phyloP scores from a whole-genome alignment of 352 stramenopile genomes.

The Globisporangium polare region DNA sequence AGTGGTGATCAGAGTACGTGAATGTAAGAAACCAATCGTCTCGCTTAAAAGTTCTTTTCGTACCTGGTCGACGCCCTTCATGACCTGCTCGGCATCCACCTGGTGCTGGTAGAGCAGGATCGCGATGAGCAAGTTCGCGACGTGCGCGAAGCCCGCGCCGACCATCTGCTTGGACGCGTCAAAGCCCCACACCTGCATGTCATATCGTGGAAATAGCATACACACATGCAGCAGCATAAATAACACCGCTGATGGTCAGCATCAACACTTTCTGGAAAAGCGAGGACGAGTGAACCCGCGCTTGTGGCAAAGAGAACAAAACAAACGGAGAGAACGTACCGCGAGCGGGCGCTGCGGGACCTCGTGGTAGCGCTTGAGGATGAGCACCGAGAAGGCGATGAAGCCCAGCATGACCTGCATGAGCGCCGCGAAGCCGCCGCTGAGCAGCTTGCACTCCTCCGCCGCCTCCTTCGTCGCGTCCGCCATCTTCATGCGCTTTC shows the following conservation, averaged over 20 bases:
- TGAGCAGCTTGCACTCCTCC: slow-evolving; percentile 81
- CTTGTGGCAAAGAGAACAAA: not conserved
- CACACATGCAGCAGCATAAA: slow-evolving; percentile 4
- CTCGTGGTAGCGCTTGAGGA: slow-evolving; percentile 71
- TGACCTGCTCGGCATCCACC: slow-evolving; percentile 14
- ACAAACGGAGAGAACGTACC: slow-evolving; percentile 21
- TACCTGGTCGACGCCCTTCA: slow-evolving; percentile 53
- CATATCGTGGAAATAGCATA: not conserved
- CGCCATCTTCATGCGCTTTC: not conserved
- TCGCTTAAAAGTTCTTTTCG: not conserved
- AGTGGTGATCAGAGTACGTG: too few relatives aligned
- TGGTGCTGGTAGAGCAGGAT: slow-evolving; percentile 69
- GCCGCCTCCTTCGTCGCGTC: slow-evolving; percentile 30
- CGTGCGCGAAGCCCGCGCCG: slow-evolving; percentile 77
- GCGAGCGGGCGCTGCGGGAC: slow-evolving; percentile 71
- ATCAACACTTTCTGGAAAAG: not conserved
- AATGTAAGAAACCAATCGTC: not conserved
- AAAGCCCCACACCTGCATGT: slow-evolving; percentile 68
- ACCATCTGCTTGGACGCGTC: slow-evolving; percentile 87
- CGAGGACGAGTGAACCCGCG: not conserved
- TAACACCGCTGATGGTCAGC: not conserved
- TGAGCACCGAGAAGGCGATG: slow-evolving; percentile 80
- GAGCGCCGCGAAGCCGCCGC: slow-evolving; percentile 66
- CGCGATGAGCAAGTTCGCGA: slow-evolving; percentile 84
- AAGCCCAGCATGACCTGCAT: slow-evolving; percentile 76